These are phyloP conservation scores for Lepiota venenata DNA, from an alignment of 768 basidiomycete species.

Conservation along the genomic window DNA sequence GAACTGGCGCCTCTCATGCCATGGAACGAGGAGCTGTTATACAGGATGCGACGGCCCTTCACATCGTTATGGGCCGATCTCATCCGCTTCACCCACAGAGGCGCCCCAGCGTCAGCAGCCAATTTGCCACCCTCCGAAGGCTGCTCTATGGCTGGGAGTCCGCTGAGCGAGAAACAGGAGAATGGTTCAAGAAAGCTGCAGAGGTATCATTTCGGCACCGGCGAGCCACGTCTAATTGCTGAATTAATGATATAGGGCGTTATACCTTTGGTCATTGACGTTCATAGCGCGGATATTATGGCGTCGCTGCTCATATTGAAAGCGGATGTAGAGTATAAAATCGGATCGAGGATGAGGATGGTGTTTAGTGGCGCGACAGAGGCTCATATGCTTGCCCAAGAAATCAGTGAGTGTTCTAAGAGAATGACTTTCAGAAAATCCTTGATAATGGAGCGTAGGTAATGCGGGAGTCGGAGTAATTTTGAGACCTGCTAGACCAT, in stretches of 20 bases:
- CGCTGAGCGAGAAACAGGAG: slow-evolving; percentile 42
- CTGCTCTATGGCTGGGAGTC: slow-evolving; percentile 55
- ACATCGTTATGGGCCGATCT: slow-evolving; percentile 48
- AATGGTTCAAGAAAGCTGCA: slow-evolving; percentile 55
- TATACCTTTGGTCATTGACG: slow-evolving; percentile 64
- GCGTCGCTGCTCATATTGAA: slow-evolving; percentile 67
- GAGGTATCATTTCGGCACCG: slow-evolving; percentile 33
- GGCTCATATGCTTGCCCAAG: slow-evolving; percentile 62
- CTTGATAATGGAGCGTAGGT: slow-evolving; percentile 27
- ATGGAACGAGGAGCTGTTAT: slow-evolving; percentile 60
- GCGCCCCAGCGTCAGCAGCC: slow-evolving; percentile 56
- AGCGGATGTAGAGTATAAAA: slow-evolving; percentile 55
- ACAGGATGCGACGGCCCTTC: slow-evolving; percentile 59
- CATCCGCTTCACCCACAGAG: slow-evolving; percentile 27
- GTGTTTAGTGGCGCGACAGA: slow-evolving; percentile 62
- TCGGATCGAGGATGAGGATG: slow-evolving; percentile 57
- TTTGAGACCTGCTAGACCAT: slow-evolving; percentile 55
- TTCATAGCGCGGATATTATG: slow-evolving; percentile 71
- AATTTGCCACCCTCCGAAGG: slow-evolving; percentile 61
- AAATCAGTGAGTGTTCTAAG: slow-evolving; percentile 44
- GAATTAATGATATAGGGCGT: slow-evolving; percentile 40
- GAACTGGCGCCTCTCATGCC: slow-evolving; percentile 51
- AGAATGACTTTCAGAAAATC: not conserved
- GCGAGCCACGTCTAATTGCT: not conserved
- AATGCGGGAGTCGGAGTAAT: slow-evolving; percentile 48